A percentile compares a stretch with the other conserved stretches of the same genome.
phyloP scores from a whole-genome alignment of 306 rosid genomes.

The Lathyrus tuberosus region DNA sequence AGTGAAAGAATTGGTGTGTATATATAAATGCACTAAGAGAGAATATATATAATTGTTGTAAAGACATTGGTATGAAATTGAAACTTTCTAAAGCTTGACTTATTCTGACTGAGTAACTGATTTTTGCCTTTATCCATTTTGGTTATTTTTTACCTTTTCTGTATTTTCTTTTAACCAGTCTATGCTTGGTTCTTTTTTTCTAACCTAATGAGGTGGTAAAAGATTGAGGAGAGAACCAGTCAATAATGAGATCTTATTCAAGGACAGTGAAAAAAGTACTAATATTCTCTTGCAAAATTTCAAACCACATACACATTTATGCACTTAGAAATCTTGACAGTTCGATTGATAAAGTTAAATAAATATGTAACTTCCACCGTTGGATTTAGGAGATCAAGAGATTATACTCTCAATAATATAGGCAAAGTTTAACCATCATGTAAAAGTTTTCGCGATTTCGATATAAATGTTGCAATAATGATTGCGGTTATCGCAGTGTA shows the following conservation, averaged over 20 bases:
- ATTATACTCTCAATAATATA: too few relatives aligned
- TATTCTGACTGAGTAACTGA: constrained; percentile 41
- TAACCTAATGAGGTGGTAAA: constrained; percentile 18
- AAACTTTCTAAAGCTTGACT: constrained; percentile 46
- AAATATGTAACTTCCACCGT: too few relatives aligned
- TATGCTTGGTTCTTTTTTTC: constrained; percentile 14
- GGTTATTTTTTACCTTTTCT: constrained; percentile 8
- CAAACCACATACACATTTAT: not conserved
- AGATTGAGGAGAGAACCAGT: constrained; percentile 24
- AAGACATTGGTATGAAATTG: constrained; percentile 25
- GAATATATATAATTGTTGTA: constrained; percentile 4
- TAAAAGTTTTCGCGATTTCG: too few relatives aligned
- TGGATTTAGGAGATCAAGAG: too few relatives aligned
- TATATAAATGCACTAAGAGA: not conserved
- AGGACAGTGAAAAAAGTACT: not conserved
- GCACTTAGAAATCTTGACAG: not conserved
- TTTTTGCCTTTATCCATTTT: constrained; percentile 23
- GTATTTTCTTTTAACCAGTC: constrained; percentile 24
- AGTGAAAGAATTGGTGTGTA: constrained; percentile 9
- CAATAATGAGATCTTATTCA: constrained; percentile 17
- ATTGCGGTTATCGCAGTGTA: too few relatives aligned
- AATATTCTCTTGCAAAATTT: not conserved
- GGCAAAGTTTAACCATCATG: too few relatives aligned
- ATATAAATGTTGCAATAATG: too few relatives aligned
- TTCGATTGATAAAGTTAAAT: too few relatives aligned